Conservation (phyloP, 306 rosid genomes). For the Dalbergia cultrata region DNA sequence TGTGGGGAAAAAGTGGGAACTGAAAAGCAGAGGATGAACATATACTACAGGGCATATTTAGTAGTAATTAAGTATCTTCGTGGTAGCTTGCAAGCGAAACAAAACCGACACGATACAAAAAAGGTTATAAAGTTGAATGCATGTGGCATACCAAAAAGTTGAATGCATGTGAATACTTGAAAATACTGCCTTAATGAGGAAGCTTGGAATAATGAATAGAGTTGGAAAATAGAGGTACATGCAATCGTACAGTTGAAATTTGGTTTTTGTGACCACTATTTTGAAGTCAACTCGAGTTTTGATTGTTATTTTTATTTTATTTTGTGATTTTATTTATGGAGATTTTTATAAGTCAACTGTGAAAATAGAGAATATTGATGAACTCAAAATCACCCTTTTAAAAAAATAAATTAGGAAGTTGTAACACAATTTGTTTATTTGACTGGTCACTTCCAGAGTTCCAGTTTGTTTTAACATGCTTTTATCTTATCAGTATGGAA, state of each 20-base stretch:
- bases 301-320: neutral
- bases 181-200: conserved; percentile 47
- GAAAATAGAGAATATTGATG: conserved; percentile 20
- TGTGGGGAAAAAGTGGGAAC: neutral
- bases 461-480: neutral
- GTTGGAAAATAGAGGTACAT: conserved; percentile 1
- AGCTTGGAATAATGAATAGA: conserved; percentile 58
- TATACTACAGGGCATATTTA: neutral
- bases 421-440: conserved; percentile 1
- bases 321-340: conserved; percentile 7
- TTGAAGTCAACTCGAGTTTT: conserved; percentile 41
- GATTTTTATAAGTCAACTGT: conserved; percentile 37
- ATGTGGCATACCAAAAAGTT: conserved; percentile 19
- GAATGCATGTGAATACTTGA: conserved; percentile 38
- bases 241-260: conserved; percentile 31
- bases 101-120: conserved; percentile 12
- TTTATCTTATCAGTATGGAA: neutral
- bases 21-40: neutral
- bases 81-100: conserved; percentile 32
- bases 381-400: neutral
- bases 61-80: neutral
- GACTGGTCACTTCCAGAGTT: neutral
- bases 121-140: conserved; percentile 46
- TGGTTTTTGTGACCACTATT: conserved; percentile 48
- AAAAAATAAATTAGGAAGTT: neutral